Percentiles rank a stretch among this genome's conserved stretches.
phyloP scores from a whole-genome alignment of 768 basidiomycete genomes.

The Multifurca ochricompacta region DNA sequence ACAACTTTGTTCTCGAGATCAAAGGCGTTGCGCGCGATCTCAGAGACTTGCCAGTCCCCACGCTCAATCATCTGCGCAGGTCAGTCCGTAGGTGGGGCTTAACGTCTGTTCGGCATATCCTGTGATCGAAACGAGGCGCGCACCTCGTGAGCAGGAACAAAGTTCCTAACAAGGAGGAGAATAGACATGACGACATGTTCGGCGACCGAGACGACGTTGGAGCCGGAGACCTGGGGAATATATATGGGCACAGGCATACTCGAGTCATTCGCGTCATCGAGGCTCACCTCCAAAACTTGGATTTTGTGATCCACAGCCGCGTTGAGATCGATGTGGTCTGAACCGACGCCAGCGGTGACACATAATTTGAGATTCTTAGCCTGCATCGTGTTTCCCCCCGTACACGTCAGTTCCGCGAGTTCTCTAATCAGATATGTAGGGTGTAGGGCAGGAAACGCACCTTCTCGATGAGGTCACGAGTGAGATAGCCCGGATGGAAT shows the following conservation, averaged over 20 bases:
- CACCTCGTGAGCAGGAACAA: conserved; percentile 78
- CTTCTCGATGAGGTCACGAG: conserved; percentile 62
- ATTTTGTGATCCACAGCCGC: conserved; percentile 74
- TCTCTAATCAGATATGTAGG: neutral
- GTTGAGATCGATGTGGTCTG: conserved; percentile 86
- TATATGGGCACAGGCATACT: conserved; percentile 10
- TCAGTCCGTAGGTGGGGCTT: too few species aligned
- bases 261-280: conserved; percentile 1
- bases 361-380: conserved; percentile 87
- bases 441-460: conserved; percentile 27
- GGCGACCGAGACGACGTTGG: conserved; percentile 86
- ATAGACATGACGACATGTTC: conserved; percentile 92
- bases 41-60: conserved; percentile 84
- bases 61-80: conserved; percentile 65
- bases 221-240: conserved; percentile 58
- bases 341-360: conserved; percentile 86
- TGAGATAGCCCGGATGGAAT: conserved; percentile 83
- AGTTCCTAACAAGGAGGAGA: conserved; percentile 85
- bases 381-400: conserved; percentile 29
- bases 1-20: conserved; percentile 90
- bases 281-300: conserved; percentile 61
- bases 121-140: conserved; percentile 8
- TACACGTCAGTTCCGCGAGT: conserved; percentile 5
- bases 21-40: conserved; percentile 73
- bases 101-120: neutral